Evolutionary conservation across 306 rosid genomes (phyloP).

Genomic region (Albizia julibrissin): DNA sequence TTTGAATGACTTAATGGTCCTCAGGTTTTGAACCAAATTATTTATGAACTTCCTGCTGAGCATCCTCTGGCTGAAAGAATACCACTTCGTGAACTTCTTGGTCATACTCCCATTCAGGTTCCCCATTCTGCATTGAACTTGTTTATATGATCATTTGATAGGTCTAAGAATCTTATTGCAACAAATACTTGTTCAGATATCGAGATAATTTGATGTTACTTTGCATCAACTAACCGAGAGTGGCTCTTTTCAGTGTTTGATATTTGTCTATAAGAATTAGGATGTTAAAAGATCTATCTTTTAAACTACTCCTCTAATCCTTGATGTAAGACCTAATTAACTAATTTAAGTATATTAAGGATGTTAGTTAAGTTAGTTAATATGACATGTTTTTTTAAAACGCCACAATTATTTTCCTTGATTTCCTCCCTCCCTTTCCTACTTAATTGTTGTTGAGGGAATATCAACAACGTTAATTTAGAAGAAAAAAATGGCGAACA

Average conservation of each 20-base stretch:
- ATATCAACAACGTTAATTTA: too few relatives aligned
- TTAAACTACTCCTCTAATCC: too few relatives aligned
- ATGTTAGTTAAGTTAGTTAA: too few relatives aligned
- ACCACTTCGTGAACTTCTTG: constrained; percentile 89
- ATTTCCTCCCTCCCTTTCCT: too few relatives aligned
- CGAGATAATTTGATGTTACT: neutral
- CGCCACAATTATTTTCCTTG: too few relatives aligned
- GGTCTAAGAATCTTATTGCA: constrained; percentile 1
- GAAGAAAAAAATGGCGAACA: too few relatives aligned
- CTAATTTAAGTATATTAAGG: too few relatives aligned
- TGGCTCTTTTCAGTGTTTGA: neutral
- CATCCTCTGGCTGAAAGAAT: constrained; percentile 87
- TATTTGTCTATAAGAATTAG: neutral
- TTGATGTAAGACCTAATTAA: too few relatives aligned
- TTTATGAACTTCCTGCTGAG: constrained; percentile 87
- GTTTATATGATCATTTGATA: constrained; percentile 13
- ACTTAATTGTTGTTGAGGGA: too few relatives aligned
- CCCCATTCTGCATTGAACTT: constrained; percentile 18
- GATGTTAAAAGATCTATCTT: too few relatives aligned
- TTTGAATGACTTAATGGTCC: constrained; percentile 13
- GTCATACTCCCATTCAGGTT: constrained; percentile 89
- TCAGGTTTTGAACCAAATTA: constrained; percentile 86
- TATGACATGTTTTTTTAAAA: too few relatives aligned
- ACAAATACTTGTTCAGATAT: neutral
- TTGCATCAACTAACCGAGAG: neutral